Evolutionary conservation across 164 flowering plant species (phyloP).

Genomic region (Magnolia officinalis): DNA sequence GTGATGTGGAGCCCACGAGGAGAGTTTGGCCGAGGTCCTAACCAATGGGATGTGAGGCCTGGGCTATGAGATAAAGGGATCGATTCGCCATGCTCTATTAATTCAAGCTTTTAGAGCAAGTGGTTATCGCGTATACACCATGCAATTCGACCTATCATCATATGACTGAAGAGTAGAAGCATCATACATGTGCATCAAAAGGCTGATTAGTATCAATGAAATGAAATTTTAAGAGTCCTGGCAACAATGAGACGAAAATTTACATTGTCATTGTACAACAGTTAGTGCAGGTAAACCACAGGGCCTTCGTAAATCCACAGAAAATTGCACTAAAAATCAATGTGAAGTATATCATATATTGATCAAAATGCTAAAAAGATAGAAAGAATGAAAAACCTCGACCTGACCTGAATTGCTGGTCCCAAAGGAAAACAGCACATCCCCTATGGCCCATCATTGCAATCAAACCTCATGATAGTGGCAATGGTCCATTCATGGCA

Average conservation of each 20-base stretch:
- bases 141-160: no score
- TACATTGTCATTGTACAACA: no score
- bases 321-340: neutral
- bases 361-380: neutral
- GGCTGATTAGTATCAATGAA: neutral
- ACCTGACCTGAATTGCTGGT: neutral
- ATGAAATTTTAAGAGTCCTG: no score
- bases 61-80: no score
- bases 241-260: no score
- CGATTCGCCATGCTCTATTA: no score
- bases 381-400: neutral
- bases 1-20: no score
- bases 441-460: neutral
- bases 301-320: neutral
- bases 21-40: no score
- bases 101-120: no score
- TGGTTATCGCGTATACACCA: no score
- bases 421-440: neutral
- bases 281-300: neutral
- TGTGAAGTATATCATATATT: constrained; percentile 3
- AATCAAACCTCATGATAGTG: neutral
- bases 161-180: neutral
- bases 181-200: neutral
- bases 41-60: no score
- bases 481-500: neutral